Conservation (phyloP, 495 filamentous ascomycete species). For the Neurospora sp. region DNA sequence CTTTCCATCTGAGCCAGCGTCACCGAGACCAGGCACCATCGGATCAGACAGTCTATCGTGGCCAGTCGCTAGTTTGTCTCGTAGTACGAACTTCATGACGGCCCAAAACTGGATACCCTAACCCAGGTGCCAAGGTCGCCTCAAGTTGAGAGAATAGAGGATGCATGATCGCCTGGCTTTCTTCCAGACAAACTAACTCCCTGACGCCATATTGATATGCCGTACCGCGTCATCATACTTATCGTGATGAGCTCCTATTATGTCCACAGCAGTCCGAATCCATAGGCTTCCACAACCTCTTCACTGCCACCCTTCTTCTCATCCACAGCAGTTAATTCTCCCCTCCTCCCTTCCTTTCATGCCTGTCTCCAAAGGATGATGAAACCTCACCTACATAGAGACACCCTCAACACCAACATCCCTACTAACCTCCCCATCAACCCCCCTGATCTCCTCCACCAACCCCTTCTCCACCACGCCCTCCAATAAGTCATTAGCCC, state of each 20-base stretch:
- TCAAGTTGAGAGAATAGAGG: neutral
- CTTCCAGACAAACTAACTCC: neutral
- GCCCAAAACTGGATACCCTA: neutral
- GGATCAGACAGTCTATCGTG: neutral
- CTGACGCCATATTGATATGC: neutral
- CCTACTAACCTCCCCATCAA: conserved; percentile 32
- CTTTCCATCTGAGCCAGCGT: neutral
- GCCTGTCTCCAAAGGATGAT: no score
- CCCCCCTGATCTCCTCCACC: conserved; percentile 34
- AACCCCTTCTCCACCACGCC: conserved; percentile 34
- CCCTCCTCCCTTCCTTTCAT: no score
- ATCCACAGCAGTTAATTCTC: no score
- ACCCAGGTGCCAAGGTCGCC: neutral
- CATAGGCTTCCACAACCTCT: no score
- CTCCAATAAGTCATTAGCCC: conserved; percentile 41
- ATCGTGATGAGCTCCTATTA: neutral
- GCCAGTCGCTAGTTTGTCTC: neutral
- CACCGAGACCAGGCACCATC: neutral
- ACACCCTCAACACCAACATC: conserved; percentile 7
- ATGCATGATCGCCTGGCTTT: neutral
- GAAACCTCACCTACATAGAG: no score
- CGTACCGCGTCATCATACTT: neutral
- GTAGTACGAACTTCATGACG: neutral
- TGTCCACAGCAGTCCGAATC: no score
- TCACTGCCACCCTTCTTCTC: no score